Conservation (phyloP, 345 rosid species). For the Turnera subulata region DNA sequence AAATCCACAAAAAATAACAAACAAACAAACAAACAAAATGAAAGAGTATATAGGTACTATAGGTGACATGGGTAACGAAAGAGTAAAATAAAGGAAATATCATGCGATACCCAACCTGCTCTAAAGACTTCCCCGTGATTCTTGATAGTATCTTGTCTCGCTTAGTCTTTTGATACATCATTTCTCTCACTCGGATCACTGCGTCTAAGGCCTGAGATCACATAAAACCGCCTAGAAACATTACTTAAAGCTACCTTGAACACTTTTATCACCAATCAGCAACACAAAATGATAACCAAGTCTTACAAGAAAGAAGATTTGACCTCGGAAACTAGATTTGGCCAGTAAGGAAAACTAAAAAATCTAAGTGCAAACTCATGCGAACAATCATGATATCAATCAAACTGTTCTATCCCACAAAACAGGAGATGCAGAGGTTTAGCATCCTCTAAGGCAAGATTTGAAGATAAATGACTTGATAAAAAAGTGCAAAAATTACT, state of each 20-base stretch:
- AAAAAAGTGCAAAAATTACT: conserved; percentile 15
- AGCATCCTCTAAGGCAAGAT: too few species aligned
- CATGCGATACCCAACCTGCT: conserved; percentile 43
- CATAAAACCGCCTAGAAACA: conserved; percentile 13
- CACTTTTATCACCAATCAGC: too few species aligned
- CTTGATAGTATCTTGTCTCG: conserved; percentile 77
- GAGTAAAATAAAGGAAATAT: not conserved
- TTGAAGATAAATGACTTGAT: not conserved
- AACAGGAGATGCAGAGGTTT: too few species aligned
- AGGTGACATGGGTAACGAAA: not conserved
- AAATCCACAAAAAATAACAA: conserved; percentile 2
- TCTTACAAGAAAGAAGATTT: too few species aligned
- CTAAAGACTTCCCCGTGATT: conserved; percentile 64
- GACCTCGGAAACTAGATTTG: not conserved
- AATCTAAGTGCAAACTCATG: too few species aligned
- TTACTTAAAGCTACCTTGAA: not conserved
- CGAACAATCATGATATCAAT: too few species aligned
- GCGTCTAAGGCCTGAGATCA: conserved; percentile 64
- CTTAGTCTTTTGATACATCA: conserved; percentile 71
- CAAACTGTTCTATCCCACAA: too few species aligned
- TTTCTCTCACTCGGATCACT: conserved; percentile 70
- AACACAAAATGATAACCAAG: too few species aligned
- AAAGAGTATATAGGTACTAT: not conserved
- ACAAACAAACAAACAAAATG: not conserved
- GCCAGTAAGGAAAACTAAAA: not conserved